Evolutionary conservation across 768 basidiomycete genomes (phyloP), one percentile per base, ranked within the genome.

Genomic region (Panaeolus cyanescens): DNA sequence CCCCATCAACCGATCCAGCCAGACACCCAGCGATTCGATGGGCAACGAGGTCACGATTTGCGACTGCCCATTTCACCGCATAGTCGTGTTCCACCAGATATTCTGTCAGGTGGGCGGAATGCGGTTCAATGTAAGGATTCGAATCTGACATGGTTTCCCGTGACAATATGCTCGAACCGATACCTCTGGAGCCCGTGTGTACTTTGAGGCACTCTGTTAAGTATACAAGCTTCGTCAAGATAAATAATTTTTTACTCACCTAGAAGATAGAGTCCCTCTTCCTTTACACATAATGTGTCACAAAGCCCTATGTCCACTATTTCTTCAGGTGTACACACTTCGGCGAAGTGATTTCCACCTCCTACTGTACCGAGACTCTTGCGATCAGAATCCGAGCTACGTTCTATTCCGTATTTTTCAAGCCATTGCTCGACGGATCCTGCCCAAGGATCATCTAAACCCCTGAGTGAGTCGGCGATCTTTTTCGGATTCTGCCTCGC

Each of bases 321-420:
- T 55, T 58, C 68, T 50, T 77, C 74, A 2, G 73, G 69, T 2
- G 65, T 68, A 62, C 74, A 74, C 3, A 79, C 67, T 59, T 78
- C 77, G 13, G 75, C 76, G 60, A 78, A 78, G 63, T 79, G 74
- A 64, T 79, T 78, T 1, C 75, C 77, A 17, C 68, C 70, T 36
- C 77, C 76, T 6, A 78, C 71, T 3, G 75, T 79, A 8, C 77
- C 77, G 30, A 79, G 62, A 55, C 67, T 70, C 9, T 10, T 42
- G 22, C 61, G 60, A 63, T 75, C 76, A 61, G 73, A 76, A 17
- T 68, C 54, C 3, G 72, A 74, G 8, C 65, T 59, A 6, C 69
- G 69, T 2, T 65, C 58, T n/a, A 78, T 72, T 3, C 68, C 74
- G 64, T 75, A 74, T 15, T 68, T 59, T 32, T 65, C 59, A 1